Percentiles rank a stretch among this genome's conserved stretches.
Conservation (phyloP, 352 stramenopile genomes). For the Phytophthora cactorum region DNA sequence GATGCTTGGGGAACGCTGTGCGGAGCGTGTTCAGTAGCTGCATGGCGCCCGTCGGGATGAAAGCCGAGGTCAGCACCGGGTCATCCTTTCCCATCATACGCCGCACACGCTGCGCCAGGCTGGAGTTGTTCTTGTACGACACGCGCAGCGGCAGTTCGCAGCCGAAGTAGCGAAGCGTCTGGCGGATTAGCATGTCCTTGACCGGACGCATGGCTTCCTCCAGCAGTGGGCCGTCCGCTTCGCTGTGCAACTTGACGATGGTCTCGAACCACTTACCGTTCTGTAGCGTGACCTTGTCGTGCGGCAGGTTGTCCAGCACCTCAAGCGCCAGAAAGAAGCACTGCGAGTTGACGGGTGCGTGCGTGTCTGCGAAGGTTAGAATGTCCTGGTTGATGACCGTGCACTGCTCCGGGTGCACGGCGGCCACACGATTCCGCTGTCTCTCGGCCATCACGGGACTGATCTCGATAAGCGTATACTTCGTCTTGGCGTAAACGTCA, state of each 20-base stretch:
- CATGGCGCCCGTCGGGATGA: conserved; percentile 89
- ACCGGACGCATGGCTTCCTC: conserved; percentile 59
- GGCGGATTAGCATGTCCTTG: conserved; percentile 72
- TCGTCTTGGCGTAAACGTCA: conserved; percentile 79
- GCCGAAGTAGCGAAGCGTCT: conserved; percentile 76
- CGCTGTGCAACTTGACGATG: conserved; percentile 44
- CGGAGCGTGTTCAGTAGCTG: conserved; percentile 86
- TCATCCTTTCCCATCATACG: conserved; percentile 58
- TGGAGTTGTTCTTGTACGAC: conserved; percentile 65
- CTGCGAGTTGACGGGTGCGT: conserved; percentile 50
- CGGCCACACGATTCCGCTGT: conserved; percentile 68
- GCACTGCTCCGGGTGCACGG: conserved; percentile 67
- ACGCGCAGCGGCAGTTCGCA: conserved; percentile 73
- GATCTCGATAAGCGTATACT: conserved; percentile 92
- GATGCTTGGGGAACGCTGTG: conserved; percentile 81
- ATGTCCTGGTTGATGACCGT: conserved; percentile 85
- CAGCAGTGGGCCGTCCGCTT: conserved; percentile 26
- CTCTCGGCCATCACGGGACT: conserved; percentile 85
- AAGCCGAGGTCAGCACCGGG: conserved; percentile 68
- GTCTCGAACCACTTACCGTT: conserved; percentile 84
- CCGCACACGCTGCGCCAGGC: conserved; percentile 60
- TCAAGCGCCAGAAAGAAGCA: conserved; percentile 90
- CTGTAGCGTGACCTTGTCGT: conserved; percentile 89
- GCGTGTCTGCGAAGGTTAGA: conserved; percentile 70
- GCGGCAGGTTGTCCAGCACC: conserved; percentile 91